Percentiles rank a stretch among this genome's conserved stretches.
phyloP scores from a whole-genome alignment of 2,329 filamentous ascomycete genomes.

The Phyllosticta capitalensis region DNA sequence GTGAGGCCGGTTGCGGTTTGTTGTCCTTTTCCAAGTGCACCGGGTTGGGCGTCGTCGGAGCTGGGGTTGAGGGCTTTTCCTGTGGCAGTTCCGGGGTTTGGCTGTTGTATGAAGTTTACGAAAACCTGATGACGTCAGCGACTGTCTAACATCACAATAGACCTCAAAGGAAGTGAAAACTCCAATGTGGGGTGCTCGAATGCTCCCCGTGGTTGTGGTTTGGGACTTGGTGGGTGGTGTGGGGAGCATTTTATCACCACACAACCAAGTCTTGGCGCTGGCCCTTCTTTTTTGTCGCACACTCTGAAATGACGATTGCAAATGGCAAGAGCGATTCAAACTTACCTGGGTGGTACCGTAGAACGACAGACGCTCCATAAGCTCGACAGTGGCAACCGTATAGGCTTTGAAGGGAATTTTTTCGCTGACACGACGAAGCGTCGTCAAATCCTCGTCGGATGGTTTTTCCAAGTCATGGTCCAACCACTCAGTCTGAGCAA shows the following conservation, averaged over 20 bases:
- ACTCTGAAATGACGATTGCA: too few species aligned
- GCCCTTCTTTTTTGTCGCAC: too few species aligned
- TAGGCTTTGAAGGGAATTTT: constrained; percentile 27
- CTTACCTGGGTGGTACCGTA: constrained; percentile 22
- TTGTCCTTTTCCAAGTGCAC: constrained; percentile 47
- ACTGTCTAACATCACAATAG: neutral
- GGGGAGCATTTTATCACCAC: too few species aligned
- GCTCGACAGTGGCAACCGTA: constrained; percentile 30
- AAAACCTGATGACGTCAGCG: constrained; percentile 19
- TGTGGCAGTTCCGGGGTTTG: constrained; percentile 21
- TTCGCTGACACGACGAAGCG: constrained; percentile 26
- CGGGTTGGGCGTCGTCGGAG: constrained; percentile 29
- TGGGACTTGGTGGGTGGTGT: too few species aligned
- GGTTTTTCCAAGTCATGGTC: constrained; percentile 17
- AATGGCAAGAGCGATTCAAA: neutral
- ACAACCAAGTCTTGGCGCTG: too few species aligned
- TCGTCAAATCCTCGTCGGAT: constrained; percentile 26
- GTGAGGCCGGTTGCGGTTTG: constrained; percentile 42
- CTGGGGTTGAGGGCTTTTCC: constrained; percentile 22
- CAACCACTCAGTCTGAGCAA: constrained; percentile 24
- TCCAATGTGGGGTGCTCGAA: too few species aligned
- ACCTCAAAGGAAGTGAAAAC: too few species aligned
- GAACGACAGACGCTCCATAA: constrained; percentile 31
- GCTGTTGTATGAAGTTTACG: constrained; percentile 30
- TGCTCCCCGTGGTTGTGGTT: too few species aligned